phyloP scores from a whole-genome alignment of 352 stramenopile genomes.

The Globisporangium viniferum region DNA sequence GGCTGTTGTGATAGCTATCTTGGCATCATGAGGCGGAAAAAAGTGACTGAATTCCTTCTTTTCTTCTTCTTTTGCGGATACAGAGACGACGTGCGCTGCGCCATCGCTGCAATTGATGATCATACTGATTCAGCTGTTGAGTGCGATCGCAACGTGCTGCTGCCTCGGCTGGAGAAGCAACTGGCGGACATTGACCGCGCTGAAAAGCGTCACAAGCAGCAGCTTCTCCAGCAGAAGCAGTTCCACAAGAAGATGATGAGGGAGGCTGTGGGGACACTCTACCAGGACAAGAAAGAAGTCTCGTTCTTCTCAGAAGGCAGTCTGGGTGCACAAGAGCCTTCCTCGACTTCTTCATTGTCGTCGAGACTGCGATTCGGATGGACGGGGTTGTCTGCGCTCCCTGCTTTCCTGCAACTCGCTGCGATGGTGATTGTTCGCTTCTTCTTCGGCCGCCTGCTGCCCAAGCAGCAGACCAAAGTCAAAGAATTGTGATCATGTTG shows the following conservation, averaged over 20 bases:
- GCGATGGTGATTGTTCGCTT: neutral
- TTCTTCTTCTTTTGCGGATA: neutral
- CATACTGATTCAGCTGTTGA: neutral
- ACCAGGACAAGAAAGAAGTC: slow-evolving; percentile 61
- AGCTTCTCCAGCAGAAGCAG: slow-evolving; percentile 32
- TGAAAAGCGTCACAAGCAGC: slow-evolving; percentile 39
- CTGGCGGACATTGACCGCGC: slow-evolving; percentile 44
- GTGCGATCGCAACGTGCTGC: neutral
- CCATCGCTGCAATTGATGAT: slow-evolving; percentile 22
- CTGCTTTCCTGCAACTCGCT: slow-evolving; percentile 2
- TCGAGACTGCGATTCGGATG: slow-evolving; percentile 1
- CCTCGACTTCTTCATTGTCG: neutral
- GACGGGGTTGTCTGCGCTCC: neutral
- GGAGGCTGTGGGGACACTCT: slow-evolving; percentile 62
- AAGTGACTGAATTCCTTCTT: neutral
- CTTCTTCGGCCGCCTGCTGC: slow-evolving; percentile 9
- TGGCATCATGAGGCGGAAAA: neutral
- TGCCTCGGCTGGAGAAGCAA: slow-evolving; percentile 43
- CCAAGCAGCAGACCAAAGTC: slow-evolving; percentile 5
- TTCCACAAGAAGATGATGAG: slow-evolving; percentile 83
- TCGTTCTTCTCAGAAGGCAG: neutral
- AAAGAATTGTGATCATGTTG: slow-evolving; percentile 10
- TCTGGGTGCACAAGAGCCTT: neutral
- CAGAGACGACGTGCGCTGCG: slow-evolving; percentile 38
- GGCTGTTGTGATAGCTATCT: neutral